Percentiles rank a stretch among this genome's conserved stretches.
Conservation (phyloP, 1,139 yeast species). For the Protomyces pachydermus region DNA sequence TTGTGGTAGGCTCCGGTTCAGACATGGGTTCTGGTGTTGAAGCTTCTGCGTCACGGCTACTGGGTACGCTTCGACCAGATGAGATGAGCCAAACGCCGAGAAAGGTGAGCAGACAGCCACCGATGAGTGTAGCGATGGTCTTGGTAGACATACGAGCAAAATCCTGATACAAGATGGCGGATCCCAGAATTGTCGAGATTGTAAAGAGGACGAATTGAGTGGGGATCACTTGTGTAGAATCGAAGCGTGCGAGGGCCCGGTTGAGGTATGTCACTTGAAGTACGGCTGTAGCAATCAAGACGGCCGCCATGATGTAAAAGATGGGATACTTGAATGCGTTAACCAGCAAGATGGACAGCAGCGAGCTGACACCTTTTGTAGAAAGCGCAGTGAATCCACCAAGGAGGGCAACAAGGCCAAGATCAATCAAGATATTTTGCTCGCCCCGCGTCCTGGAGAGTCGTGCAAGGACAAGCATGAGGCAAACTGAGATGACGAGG, state of each 20-base stretch:
- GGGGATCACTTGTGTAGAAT: conserved; percentile 46
- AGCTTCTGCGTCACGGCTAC: not conserved
- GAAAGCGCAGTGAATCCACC: conserved; percentile 47
- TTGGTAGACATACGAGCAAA: conserved; percentile 37
- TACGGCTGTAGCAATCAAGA: conserved; percentile 41
- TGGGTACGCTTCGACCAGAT: conserved; percentile 24
- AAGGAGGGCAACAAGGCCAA: conserved; percentile 43
- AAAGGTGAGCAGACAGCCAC: conserved; percentile 42
- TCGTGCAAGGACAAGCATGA: conserved; percentile 32
- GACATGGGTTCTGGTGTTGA: not conserved
- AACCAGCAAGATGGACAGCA: conserved; percentile 39
- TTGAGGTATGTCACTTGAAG: conserved; percentile 43
- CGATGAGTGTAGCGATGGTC: conserved; percentile 36
- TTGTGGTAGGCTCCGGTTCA: not conserved
- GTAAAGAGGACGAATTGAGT: conserved; percentile 48
- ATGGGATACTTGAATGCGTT: conserved; percentile 37
- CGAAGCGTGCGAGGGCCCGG: conserved; percentile 42
- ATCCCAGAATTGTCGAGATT: conserved; percentile 43
- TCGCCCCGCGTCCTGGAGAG: conserved; percentile 30
- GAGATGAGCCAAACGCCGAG: conserved; percentile 45
- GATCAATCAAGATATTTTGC: conserved; percentile 34
- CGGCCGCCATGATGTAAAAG: conserved; percentile 38
- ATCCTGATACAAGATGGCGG: conserved; percentile 43
- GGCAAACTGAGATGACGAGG: conserved; percentile 33
- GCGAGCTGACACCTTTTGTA: conserved; percentile 42